These are phyloP conservation scores for Scedosporium dehoogii DNA, from an alignment of 2,329 filamentous ascomycete genomes.

Conservation along the genomic window DNA sequence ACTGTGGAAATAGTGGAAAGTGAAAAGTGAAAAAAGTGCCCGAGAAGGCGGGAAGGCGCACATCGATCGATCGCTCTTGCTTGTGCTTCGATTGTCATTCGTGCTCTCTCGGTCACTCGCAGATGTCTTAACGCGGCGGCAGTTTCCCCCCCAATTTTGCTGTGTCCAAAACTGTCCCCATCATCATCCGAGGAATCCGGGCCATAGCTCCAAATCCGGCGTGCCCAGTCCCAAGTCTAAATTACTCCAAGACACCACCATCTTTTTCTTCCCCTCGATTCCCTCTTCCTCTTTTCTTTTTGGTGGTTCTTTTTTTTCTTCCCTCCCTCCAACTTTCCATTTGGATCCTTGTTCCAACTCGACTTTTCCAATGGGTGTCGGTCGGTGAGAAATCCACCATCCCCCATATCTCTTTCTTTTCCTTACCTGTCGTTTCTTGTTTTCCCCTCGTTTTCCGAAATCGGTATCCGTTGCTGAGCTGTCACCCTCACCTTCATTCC, in stretches of 20 bases:
- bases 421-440: conserved; percentile 11
- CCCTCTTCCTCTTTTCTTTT: no score
- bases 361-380: not conserved
- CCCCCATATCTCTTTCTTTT: not conserved
- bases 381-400: not conserved
- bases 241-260: not conserved
- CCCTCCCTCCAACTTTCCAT: not conserved
- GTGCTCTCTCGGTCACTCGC: not conserved
- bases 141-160: not conserved
- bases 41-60: no score
- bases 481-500: not conserved
- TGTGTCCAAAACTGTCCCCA: not conserved
- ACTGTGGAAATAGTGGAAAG: not conserved
- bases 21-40: no score
- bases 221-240: not conserved
- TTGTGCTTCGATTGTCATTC: no score
- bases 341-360: not conserved
- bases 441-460: conserved; percentile 2
- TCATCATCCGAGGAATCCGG: conserved; percentile 3
- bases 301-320: not conserved
- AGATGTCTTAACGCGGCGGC: not conserved
- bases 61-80: no score
- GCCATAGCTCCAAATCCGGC: not conserved
- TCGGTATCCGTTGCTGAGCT: conserved; percentile 1
- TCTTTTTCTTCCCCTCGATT: not conserved